Evolutionary conservation across 1,284 basidiomycete genomes (phyloP), one percentile per base, ranked within the genome.

Genomic region (Mycena citricolor): DNA sequence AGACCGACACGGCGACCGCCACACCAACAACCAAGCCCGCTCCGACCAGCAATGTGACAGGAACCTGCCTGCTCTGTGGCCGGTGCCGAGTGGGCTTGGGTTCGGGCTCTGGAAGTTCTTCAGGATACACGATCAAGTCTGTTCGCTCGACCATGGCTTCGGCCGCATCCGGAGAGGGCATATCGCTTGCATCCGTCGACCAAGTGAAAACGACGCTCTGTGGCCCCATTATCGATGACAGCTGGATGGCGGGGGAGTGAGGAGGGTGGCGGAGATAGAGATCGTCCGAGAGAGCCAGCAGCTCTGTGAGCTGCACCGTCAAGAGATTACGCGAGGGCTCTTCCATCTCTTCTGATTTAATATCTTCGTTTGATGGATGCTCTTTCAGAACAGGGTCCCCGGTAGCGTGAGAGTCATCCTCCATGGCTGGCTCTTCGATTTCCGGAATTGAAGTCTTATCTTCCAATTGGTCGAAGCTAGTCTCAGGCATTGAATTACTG

Each of bases 151-250:
- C 79, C 67, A 87, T 79, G 7, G 66, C 63, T 61, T 87, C 86
- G 6, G 83, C 77, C 36, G 74, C 77, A 48, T 76, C 70, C 51
- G 83, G 82, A 0, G 58, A 54, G 0, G 73, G 75, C 34, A 78
- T 61, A 23, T 65, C 57, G 1, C 57, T 28, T 1, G 61, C 54
- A 34, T 64, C 57, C 51, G 76, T 69, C 14, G 69, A 76, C 82
- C 83, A 86, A 13, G 83, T 86, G 56, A 70, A 69, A 4, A 76
- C 55, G 28, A 74, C 73, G 42, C 72, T 75, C 48, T 85, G 77
- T 1, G 83, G 83, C 12, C 87, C 88, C 71, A 90, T 79, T 37
- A 85, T 83, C 19, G 70, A 66, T 2, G 72, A 65, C n/a, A 88
- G 63, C 8, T 55, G 61, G 14, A 88, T 65, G 0, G 49, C 59